A percentile compares a stretch with the other conserved stretches of the same genome.
These are phyloP conservation scores for Sphaerostilbella broomeana DNA, from an alignment of 2,329 filamentous ascomycete species.

Conservation along the genomic window DNA sequence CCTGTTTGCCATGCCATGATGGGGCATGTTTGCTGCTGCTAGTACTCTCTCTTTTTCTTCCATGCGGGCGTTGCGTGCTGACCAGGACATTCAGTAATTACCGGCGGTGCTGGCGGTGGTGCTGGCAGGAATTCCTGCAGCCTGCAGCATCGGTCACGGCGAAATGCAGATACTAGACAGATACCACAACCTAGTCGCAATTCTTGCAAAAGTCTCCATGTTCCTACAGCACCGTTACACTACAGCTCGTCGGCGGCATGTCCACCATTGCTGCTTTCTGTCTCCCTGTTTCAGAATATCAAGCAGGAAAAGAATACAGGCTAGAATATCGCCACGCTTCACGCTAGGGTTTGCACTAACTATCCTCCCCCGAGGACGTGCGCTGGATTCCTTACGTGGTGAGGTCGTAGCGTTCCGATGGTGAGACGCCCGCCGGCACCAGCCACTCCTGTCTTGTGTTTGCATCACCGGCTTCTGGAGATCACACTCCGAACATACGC, in stretches of 20 bases:
- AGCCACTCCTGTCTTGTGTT: too few species aligned
- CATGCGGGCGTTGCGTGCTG: too few species aligned
- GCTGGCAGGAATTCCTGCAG: too few species aligned
- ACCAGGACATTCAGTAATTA: too few species aligned
- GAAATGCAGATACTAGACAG: too few species aligned
- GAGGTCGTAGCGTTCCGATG: constrained; percentile 13
- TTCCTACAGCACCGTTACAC: constrained; percentile 5
- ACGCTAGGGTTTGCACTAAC: constrained; percentile 2
- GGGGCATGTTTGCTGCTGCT: neutral
- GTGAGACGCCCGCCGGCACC: constrained; percentile 11
- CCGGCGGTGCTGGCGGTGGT: too few species aligned
- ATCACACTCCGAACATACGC: too few species aligned
- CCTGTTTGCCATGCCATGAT: neutral
- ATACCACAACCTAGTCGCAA: too few species aligned
- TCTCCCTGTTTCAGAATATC: constrained; percentile 2
- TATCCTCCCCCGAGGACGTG: constrained; percentile 1
- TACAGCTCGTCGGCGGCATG: constrained; percentile 4
- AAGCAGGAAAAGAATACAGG: neutral
- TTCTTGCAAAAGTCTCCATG: too few species aligned
- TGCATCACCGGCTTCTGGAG: too few species aligned
- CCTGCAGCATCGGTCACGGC: neutral
- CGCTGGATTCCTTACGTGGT: constrained; percentile 8
- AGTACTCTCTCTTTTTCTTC: too few species aligned
- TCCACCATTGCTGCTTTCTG: neutral
- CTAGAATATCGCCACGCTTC: constrained; percentile 3